A percentile compares a stretch with the other conserved stretches of the same genome.
Conservation (phyloP, 441 rosid species). For the Populus trichocarpa region DNA sequence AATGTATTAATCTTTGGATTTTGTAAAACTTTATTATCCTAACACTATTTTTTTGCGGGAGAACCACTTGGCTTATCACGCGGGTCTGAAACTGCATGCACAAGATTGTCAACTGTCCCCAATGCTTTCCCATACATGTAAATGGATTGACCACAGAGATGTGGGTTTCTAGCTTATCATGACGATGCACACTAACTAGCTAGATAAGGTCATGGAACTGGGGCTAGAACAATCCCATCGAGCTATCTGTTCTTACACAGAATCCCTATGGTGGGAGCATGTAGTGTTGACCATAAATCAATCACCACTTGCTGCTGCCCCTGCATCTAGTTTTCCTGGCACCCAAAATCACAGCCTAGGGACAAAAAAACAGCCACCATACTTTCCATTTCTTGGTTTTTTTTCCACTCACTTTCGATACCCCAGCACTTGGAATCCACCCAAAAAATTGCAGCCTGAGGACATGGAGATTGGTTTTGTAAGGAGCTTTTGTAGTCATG, state of each 20-base stretch:
- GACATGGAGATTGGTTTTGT: not conserved
- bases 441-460: not conserved
- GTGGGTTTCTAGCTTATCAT: not conserved
- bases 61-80: not conserved
- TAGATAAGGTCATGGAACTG: not conserved
- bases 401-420: constrained; percentile 7
- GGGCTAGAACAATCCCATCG: constrained; percentile 23
- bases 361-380: not conserved
- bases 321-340: not conserved
- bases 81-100: not conserved
- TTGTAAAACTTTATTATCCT: no score
- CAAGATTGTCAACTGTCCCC: not conserved
- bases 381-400: not conserved
- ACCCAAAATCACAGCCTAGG: not conserved
- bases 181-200: not conserved
- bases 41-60: not conserved
- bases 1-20: no score
- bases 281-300: not conserved
- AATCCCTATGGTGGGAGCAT: constrained; percentile 5
- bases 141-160: not conserved
- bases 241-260: constrained; percentile 13
- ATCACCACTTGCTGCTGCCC: not conserved
- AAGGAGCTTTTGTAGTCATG: constrained; percentile 11
- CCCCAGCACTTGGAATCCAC: not conserved
- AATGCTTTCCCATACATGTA: not conserved